Base-by-base conservation (phyloP, 148 eudicot genomes). In the Rhododendron simsii region DNA sequence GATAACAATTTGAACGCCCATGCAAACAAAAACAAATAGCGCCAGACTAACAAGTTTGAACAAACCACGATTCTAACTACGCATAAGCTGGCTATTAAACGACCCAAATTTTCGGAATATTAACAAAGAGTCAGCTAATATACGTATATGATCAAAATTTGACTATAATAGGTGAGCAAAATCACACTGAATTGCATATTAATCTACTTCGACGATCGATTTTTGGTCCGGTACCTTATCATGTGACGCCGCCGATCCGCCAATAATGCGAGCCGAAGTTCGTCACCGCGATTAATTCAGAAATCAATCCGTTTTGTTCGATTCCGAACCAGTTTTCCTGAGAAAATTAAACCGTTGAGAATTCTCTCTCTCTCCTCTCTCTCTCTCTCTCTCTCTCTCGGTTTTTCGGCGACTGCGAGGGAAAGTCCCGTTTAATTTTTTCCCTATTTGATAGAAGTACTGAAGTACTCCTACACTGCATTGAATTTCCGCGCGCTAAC, bases 211-310 rank as follows among this genome's bases (percentile, higher is more conserved):
- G 1, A 91, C 80, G 65, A 87, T 79, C 94, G 95, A 84, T 94
- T 92, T 33, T 75, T 87, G 84, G 90, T 87, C 39, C 95, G 90
- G 53, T 92, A 86, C 53, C 85, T 80, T 98, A 94, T 94, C 95
- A 94, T 94, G 2, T 91, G 92, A 37, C 87, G 88, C 98, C 94
- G 93, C 98, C 93, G 93, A 59, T 95, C 98, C 35, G 93, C 95
- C 98, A 93, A 92, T 83, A 91, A 84, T 13, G 88, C 96, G 65
- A 95, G 85, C 87, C 98, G 98, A 39, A 90, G 92, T 47, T 86
- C 90, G 89, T 88, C 98, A 15, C 96, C 87, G 92, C 89, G 91
- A 94, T 78, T 44, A 92, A 48, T 81, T 94, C 96, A 35, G 96
- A 92, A 7, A 92, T 90, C 84, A 96, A 88, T 67, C 98, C 98